Percentiles rank a stretch among this genome's conserved stretches.
Conservation (phyloP, 1,284 basidiomycete genomes). For the Leccinum pallidistipes region DNA sequence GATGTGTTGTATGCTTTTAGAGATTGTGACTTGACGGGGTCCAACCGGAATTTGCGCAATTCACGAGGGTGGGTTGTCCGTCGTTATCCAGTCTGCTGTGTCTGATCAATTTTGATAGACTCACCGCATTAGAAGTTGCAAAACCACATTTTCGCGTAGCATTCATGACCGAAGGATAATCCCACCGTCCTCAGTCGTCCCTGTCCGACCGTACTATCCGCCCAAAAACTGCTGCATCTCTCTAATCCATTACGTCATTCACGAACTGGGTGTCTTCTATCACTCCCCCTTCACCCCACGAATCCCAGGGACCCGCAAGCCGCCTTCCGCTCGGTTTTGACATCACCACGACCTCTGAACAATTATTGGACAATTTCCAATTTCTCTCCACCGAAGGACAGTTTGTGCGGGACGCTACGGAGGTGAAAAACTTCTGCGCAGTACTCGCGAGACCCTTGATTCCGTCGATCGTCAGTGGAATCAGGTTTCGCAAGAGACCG, state of each 20-base stretch:
- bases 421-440: constrained; percentile 48
- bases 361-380: constrained; percentile 54
- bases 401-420: constrained; percentile 37
- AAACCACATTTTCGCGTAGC: constrained; percentile 59
- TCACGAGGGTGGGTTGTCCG: constrained; percentile 54
- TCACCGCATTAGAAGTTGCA: constrained; percentile 67
- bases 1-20: constrained; percentile 62
- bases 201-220: constrained; percentile 58
- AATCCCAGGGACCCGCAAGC: constrained; percentile 21
- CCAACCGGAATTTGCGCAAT: constrained; percentile 60
- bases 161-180: constrained; percentile 52
- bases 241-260: constrained; percentile 45
- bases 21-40: constrained; percentile 57
- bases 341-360: constrained; percentile 43
- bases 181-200: constrained; percentile 49
- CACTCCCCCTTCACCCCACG: constrained; percentile 17
- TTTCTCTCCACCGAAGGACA: constrained; percentile 42
- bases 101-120: constrained; percentile 37
- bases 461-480: constrained; percentile 41
- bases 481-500: constrained; percentile 43
- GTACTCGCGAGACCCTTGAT: constrained; percentile 44
- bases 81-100: not conserved
- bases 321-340: constrained; percentile 41
- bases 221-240: constrained; percentile 40
- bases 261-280: constrained; percentile 35